Conservation (phyloP, 2,329 filamentous ascomycete genomes). For the Colletotrichum truncatum region DNA sequence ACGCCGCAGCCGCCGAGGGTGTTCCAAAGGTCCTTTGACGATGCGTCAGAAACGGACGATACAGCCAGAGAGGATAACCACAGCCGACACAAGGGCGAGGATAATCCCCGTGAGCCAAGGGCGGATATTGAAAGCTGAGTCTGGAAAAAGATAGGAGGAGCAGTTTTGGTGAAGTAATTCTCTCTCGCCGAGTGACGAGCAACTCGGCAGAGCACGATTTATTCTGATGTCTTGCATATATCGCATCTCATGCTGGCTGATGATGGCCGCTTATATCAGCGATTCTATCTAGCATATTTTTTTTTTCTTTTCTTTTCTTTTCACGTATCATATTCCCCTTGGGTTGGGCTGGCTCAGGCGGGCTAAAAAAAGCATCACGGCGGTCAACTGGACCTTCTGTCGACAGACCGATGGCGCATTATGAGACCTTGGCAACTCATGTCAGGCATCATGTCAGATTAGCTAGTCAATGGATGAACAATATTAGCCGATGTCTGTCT, state of each 20-base stretch:
- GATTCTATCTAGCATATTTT: constrained; percentile 7
- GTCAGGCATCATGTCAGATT: not conserved
- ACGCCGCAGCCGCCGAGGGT: not conserved
- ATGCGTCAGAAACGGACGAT: constrained; percentile 29
- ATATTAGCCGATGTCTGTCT: no score
- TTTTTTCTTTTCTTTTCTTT: no score
- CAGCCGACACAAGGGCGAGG: not conserved
- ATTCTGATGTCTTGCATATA: constrained; percentile 22
- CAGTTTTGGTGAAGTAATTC: constrained; percentile 1
- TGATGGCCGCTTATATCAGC: not conserved
- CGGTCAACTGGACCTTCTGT: not conserved
- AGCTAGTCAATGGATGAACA: not conserved
- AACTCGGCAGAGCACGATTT: constrained; percentile 21
- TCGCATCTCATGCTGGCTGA: constrained; percentile 7
- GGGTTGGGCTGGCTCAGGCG: not conserved
- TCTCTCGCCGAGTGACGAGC: constrained; percentile 17
- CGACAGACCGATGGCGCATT: not conserved
- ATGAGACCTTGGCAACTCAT: not conserved
- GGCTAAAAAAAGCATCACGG: not conserved
- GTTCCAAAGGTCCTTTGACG: constrained; percentile 5
- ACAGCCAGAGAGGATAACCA: constrained; percentile 24
- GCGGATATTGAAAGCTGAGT: not conserved
- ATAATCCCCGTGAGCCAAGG: not conserved
- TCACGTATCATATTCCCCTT: not conserved
- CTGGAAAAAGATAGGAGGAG: not conserved